phyloP scores from a whole-genome alignment of 139 green algal species.

The Picochlorum sp. region DNA sequence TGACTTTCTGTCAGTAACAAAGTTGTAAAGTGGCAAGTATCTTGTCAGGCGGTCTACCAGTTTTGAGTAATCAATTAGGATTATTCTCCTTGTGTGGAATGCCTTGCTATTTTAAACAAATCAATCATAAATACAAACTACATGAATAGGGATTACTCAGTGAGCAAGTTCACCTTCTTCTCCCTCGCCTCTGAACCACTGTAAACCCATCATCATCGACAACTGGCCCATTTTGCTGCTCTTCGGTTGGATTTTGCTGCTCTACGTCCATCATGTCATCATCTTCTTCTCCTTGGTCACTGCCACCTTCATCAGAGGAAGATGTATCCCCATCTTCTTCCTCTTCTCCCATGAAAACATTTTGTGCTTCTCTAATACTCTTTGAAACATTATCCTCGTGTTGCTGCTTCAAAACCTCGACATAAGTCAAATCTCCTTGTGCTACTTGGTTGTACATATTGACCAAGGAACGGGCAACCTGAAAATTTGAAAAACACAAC shows the following conservation, averaged over 20 bases:
- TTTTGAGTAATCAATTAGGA: too few relatives aligned
- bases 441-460: slow-evolving; percentile 34
- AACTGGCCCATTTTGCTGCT: neutral
- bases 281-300: neutral
- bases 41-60: too few relatives aligned
- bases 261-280: slow-evolving; percentile 14
- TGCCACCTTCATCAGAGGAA: slow-evolving; percentile 1
- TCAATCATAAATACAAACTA: too few relatives aligned
- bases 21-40: too few relatives aligned
- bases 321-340: slow-evolving; percentile 5
- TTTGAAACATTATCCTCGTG: neutral
- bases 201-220: slow-evolving; percentile 31
- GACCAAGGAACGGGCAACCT: slow-evolving; percentile 21
- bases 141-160: too few relatives aligned
- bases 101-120: too few relatives aligned
- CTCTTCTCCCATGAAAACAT: slow-evolving; percentile 7
- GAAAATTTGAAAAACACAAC: neutral
- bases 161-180: neutral
- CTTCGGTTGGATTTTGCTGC: slow-evolving; percentile 12
- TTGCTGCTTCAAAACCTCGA: slow-evolving; percentile 9
- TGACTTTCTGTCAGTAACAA: too few relatives aligned
- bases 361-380: neutral
- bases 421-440: slow-evolving; percentile 15
- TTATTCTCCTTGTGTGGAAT: too few relatives aligned
- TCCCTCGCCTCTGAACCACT: slow-evolving; percentile 18